Base-by-base conservation (phyloP, 75 land plant genomes). In the Pinus taeda region DNA sequence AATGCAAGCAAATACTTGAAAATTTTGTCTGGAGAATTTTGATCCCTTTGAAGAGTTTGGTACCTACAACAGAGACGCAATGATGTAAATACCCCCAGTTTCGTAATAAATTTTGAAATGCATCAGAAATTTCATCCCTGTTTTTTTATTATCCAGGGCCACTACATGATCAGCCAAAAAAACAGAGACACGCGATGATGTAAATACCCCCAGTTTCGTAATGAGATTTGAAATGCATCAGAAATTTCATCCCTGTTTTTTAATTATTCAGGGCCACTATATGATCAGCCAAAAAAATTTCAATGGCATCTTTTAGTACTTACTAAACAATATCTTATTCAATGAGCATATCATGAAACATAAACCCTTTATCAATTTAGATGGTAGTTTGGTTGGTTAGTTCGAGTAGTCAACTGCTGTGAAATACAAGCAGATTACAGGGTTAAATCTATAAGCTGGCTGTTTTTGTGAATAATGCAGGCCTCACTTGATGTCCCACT, bases 1-100 rank as follows among this genome's bases (percentile, higher is more conserved):
- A 60, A 92, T 84, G 82, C 97, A 96, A 58, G 93, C 97, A 90
- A 84, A 94, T 29, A 96, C 92, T 85, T 92, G 89, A 60, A 88
- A 93, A 26, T 76, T 80, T 66, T 92, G 79, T 84, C 81, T 91
- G 75, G 83, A 73, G 58, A 74, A 26, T 36, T 57, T 56, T 53
- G 64, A 70, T n/a, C 39, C 75, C 61, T 78, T 77, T 60, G 55
- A 20, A 22, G 24, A 29, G 67, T 79, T 76, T 24, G 37, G 73
- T 26, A 17, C 79, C 86, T 85, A 57, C 4, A 73, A n/a, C 39
- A 18, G 72, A 61, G 74, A 29, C 61, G 4, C 65, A 42, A 80
- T 58, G 30, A 17, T 3, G 36, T 65, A 65, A 30, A 65, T 65
- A 30, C 42, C 17, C n/a, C 15, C 15, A 65, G 39, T 33, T 6